Conservation (phyloP, 495 filamentous ascomycete genomes). For the Bacidia gigantensis region DNA sequence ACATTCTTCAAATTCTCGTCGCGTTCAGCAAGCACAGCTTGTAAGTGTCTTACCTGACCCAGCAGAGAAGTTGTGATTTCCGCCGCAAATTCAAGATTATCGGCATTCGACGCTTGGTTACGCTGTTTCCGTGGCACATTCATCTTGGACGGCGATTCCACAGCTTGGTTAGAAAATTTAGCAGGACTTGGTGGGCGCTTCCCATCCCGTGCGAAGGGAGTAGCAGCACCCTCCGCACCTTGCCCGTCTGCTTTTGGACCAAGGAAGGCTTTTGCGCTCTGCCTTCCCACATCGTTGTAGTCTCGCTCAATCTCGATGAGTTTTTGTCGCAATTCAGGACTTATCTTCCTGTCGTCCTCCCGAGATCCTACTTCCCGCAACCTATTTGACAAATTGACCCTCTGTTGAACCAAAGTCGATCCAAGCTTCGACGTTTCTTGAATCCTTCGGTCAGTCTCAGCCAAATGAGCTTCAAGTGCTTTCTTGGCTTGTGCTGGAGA, state of each 20-base stretch:
- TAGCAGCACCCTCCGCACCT: conserved; percentile 42
- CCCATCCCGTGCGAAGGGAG: conserved; percentile 44
- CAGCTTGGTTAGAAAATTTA: conserved; percentile 73
- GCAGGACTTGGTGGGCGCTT: conserved; percentile 61
- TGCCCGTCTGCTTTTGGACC: conserved; percentile 60
- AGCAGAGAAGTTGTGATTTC: conserved; percentile 88
- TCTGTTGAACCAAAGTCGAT: conserved; percentile 71
- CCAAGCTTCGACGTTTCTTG: conserved; percentile 84
- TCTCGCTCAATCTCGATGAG: conserved; percentile 81
- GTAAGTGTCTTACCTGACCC: conserved; percentile 75
- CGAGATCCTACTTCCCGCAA: conserved; percentile 73
- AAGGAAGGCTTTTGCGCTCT: conserved; percentile 78
- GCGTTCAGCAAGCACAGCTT: conserved; percentile 66
- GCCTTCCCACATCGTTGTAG: conserved; percentile 85
- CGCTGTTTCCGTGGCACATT: conserved; percentile 76
- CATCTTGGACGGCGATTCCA: conserved; percentile 78
- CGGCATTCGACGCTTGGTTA: conserved; percentile 73
- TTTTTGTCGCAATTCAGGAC: conserved; percentile 68
- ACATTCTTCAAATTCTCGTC: conserved; percentile 70
- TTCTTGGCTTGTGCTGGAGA: conserved; percentile 79
- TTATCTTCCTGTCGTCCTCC: conserved; percentile 67
- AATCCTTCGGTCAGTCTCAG: conserved; percentile 79
- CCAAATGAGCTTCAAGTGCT: conserved; percentile 78
- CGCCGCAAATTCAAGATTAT: conserved; percentile 92
- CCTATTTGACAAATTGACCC: conserved; percentile 62